Base-by-base conservation (phyloP, 73 alveolate genomes). In the Paraurostyla sp. region DNA sequence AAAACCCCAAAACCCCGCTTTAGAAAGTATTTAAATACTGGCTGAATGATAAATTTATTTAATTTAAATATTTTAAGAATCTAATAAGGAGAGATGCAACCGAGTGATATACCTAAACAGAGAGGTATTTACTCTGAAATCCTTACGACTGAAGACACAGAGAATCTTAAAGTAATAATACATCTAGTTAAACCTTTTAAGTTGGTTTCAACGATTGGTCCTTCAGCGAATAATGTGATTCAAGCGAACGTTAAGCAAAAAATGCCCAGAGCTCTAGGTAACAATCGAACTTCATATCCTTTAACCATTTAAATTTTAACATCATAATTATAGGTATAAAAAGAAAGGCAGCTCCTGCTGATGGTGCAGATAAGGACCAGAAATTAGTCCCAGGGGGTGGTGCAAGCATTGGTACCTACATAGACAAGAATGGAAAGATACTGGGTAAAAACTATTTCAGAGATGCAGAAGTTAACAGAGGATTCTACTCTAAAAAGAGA, bases 61-160 rank as follows among this genome's bases (percentile, higher is more conserved):
- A 73, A 73, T 48, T 73, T 73, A 73, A 48, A 48, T 48, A 73
- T 73, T 73, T 73, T 73, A 73, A 73, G 86, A 73, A 73, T 48
- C 71, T 48, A 73, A 73, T 73, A 43, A 46, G 40, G 69, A 78
- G 76, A 78, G 78, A 78, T 3, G 50, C 80, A 59, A 78, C 59
- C 80, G 69, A 60, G 86, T 52, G 80, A 83, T 43, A 76, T 50
- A 49, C 94, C 94, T 49, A 92, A 85, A 76, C 83, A 92, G 83
- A 71, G 97, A 63, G 97, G 97, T 54, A 86, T 92, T 46, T 92
- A 46, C 87, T 89, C 95, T 0, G 97, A 92, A 68, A 92, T 92
- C 33, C 85, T 92, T 7, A 57, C 92, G n/a, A 93, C 95, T 27
- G 92, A 90, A 92, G 95, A 92, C 83, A 69, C 88, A 9, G 92